Evolutionary conservation across 768 basidiomycete species (phyloP).

Genomic region (Boletus sp.): DNA sequence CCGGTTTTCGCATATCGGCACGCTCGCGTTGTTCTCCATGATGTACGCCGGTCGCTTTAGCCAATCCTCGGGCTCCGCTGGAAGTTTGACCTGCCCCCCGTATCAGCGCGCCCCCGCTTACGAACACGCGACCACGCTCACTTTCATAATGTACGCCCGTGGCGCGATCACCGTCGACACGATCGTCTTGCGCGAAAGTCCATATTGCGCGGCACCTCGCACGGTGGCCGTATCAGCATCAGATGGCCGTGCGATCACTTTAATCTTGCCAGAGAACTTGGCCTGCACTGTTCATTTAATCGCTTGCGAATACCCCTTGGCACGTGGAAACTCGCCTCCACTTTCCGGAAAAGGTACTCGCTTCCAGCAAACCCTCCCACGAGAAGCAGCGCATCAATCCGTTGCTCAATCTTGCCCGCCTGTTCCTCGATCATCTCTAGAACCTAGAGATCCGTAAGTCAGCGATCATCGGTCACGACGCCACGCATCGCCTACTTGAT

Average conservation of each 20-base stretch:
- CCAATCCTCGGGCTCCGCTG: slow-evolving; percentile 83
- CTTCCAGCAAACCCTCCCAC: slow-evolving; percentile 90
- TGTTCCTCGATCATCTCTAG: slow-evolving; percentile 79
- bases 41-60: slow-evolving; percentile 85
- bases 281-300: slow-evolving; percentile 42
- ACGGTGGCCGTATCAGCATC: slow-evolving; percentile 89
- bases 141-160: slow-evolving; percentile 85
- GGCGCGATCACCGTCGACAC: slow-evolving; percentile 84
- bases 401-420: slow-evolving; percentile 60
- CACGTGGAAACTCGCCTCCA: slow-evolving; percentile 52
- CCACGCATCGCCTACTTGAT: slow-evolving; percentile 49
- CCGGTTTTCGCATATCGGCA: slow-evolving; percentile 84
- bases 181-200: slow-evolving; percentile 68
- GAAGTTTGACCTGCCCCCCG: slow-evolving; percentile 69
- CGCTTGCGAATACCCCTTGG: not conserved
- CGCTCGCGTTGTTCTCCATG: slow-evolving; percentile 69
- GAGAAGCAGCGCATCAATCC: slow-evolving; percentile 79
- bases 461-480: slow-evolving; percentile 1
- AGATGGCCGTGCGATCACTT: slow-evolving; percentile 76
- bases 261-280: slow-evolving; percentile 62
- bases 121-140: slow-evolving; percentile 26
- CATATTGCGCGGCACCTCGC: slow-evolving; percentile 87
- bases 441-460: slow-evolving; percentile 46
- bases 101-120: slow-evolving; percentile 1
- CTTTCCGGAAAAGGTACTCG: slow-evolving; percentile 78